Percentiles rank a stretch among this genome's conserved stretches.
Evolutionary conservation across 345 rosid genomes (phyloP).

Genomic region (Melastoma malabathricum): DNA sequence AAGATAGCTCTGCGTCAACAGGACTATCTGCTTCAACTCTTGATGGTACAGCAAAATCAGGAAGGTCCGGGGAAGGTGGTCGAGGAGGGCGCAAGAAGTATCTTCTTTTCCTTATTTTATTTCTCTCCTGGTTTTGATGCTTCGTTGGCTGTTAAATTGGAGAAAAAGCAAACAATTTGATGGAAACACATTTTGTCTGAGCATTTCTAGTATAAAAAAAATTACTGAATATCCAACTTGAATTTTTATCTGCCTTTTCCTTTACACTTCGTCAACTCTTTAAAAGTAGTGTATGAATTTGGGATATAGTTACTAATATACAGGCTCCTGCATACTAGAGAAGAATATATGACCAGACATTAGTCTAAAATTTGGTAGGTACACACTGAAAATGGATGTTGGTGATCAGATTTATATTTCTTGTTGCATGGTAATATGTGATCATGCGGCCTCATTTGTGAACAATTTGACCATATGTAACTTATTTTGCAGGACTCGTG

Average conservation of each 20-base stretch:
- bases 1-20: constrained; percentile 39
- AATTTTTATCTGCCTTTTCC: too few species aligned
- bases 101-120: constrained; percentile 8
- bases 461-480: neutral
- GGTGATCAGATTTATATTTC: neutral
- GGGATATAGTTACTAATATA: too few species aligned
- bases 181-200: neutral
- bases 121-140: neutral
- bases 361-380: neutral
- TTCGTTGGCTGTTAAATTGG: neutral
- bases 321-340: too few species aligned
- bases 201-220: too few species aligned
- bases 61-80: constrained; percentile 59
- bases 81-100: constrained; percentile 99
- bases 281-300: too few species aligned
- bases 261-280: too few species aligned
- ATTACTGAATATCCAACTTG: too few species aligned
- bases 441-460: neutral
- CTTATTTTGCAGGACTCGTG: constrained; percentile 41
- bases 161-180: neutral
- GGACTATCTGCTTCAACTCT: constrained; percentile 27
- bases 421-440: too few species aligned
- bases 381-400: neutral
- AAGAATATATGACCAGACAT: too few species aligned
- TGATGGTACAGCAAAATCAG: constrained; percentile 40